Base-by-base conservation (phyloP, 345 rosid genomes). In the Rhizophora apiculata region DNA sequence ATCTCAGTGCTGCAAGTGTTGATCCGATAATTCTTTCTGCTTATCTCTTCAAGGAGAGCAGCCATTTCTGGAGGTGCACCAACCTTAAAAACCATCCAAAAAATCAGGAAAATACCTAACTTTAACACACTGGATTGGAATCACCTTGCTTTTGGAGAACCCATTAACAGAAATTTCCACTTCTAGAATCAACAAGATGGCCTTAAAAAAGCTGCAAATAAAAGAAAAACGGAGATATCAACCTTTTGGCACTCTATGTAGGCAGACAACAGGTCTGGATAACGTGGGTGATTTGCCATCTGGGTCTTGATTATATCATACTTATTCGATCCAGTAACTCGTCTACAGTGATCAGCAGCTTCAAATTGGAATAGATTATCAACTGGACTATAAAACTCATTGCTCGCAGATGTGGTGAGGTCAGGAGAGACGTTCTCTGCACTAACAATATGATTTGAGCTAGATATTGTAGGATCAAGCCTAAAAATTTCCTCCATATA, bases 231-330 rank as follows among this genome's bases (percentile, higher is more conserved):
- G 62, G 43, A 11, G 29, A 5, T 29, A 11, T 16, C 51, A 36
- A 86, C 93, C 90, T 88, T 86, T 71, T 80, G 87, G 72, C 90
- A 88, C 43, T 83, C 81, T 34, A 86, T 72, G 71, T 83, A 78
- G 20, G 87, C 89, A 78, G 93, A 82, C 0, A 88, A 67, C 30
- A 88, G 68, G 74, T 85, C 68, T 26, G 89, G 89, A 75, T 84
- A 88, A 62, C 74, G 84, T 55, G 90, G 89, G 76, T 88, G 93
- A 78, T 56, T 63, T 48, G 90, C 79, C 75, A 88, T 88, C 86
- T 83, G 89, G 71, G 82, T 65, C 77, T 86, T 88, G 74, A 82
- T 77, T 72, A 86, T 80, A 76, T 82, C 83, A 71, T 75, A 68
- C 68, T 76, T 72, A 37, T 72, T 76, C 53, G 86, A 72, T 67